These are phyloP conservation scores for Pythium rhizo-oryzae DNA, from an alignment of 352 stramenopile species.

Conservation along the genomic window DNA sequence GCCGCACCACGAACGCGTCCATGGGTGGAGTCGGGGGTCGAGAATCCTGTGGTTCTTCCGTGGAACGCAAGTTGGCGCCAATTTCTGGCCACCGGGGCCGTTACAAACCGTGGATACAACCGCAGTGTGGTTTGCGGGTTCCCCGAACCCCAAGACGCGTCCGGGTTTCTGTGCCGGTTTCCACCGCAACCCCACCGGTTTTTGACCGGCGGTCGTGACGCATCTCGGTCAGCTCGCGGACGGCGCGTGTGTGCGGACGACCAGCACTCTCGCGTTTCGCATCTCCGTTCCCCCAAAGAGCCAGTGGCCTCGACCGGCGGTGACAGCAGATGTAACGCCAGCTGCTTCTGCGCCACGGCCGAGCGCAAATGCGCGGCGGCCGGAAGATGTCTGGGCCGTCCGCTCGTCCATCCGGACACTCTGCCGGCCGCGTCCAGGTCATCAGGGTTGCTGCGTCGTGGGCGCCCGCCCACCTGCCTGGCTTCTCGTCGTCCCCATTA, in stretches of 20 bases:
- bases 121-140: background rate
- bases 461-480: too few species aligned
- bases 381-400: background rate
- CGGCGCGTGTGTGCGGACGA: background rate
- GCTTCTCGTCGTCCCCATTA: constrained; percentile 20
- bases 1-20: constrained; percentile 62
- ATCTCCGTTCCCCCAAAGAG: background rate
- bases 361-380: background rate
- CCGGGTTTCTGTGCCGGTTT: background rate
- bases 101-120: background rate
- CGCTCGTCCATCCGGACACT: background rate
- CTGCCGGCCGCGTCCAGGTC: too few species aligned
- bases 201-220: constrained; percentile 7
- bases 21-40: constrained; percentile 37
- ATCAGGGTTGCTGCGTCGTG: background rate
- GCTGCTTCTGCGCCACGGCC: constrained; percentile 1
- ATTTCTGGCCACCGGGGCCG: too few species aligned
- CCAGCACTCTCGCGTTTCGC: constrained; percentile 4
- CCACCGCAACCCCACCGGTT: constrained; percentile 15
- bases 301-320: background rate
- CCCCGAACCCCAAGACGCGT: background rate
- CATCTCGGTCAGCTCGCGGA: constrained; percentile 1
- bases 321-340: constrained; percentile 18
- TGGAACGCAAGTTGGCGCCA: background rate
- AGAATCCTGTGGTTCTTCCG: background rate